Base-by-base conservation (phyloP, 2,329 filamentous ascomycete species). In the Aurifilum marmelostoma region DNA sequence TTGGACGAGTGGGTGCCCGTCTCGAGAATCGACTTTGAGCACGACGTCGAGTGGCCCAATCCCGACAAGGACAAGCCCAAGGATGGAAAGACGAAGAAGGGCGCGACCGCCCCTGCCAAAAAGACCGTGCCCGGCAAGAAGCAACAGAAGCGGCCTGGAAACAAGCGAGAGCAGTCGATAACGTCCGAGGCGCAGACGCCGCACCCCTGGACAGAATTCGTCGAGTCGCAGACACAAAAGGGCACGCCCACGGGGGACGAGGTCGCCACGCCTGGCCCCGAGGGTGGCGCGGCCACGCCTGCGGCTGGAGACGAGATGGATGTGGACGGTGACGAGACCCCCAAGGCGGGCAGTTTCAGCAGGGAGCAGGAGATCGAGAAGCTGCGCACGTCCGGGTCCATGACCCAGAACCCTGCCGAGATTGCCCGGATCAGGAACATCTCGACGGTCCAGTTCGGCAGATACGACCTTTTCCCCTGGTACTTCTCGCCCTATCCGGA, bases 331-430 rank as follows among this genome's bases (percentile, higher is more conserved):
- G 80, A 82, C 21, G 80, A 82, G 6, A 76, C 75, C 6, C 73
- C 76, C 21, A 71, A 73, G 24, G 65, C 87, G 75, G 84, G 80
- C 71, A 80, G 85, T 6, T 95, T 92, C 76, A 90, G 91, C 72
- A 88, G 92, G 63, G 92, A 97, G 78, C 92, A 97, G 73, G 96
- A 99, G 79, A 97, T 98, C 68, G 96, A 99, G 78, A 97, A 97
- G 77, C 85, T 99, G 12, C 90, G 96, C 54, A 97, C 94, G 3
- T 92, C 93, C 32, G 97, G 96, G 41, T 97, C 94, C 71, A 98
- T 99, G 96, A 99, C 97, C 14, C 97, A 99, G 78, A 98, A 98
- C 73, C 96, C 97, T 68, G 94, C 95, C 16, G 97, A 99, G 77
- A 94, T 99, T 71, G 95, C 95, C 32, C 91, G 97, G 66, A 97